Conservation (phyloP, 495 filamentous ascomycete species). For the Daldinia vernicosa region DNA sequence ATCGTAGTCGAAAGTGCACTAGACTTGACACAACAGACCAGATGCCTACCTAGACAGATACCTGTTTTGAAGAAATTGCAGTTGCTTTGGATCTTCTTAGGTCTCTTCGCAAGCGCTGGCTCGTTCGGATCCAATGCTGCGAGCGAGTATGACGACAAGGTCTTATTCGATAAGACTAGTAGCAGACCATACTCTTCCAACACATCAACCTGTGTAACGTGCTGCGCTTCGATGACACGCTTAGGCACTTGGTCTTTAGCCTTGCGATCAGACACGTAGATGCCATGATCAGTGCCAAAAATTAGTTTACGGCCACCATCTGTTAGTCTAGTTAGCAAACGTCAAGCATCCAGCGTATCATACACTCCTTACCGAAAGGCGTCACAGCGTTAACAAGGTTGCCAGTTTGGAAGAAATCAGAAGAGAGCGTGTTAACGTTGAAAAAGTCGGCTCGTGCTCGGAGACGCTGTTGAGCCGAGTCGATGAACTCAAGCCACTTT, state of each 20-base stretch:
- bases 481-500: slow-evolving; percentile 97
- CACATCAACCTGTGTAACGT: slow-evolving; percentile 95
- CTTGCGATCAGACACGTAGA: slow-evolving; percentile 89
- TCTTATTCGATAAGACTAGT: slow-evolving; percentile 92
- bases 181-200: slow-evolving; percentile 93
- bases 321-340: slow-evolving; percentile 48
- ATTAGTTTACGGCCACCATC: slow-evolving; percentile 96
- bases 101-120: slow-evolving; percentile 77
- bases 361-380: slow-evolving; percentile 74
- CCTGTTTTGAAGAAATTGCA: slow-evolving; percentile 98
- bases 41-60: slow-evolving; percentile 90
- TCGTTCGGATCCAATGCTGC: slow-evolving; percentile 85
- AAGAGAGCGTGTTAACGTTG: slow-evolving; percentile 85
- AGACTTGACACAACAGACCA: slow-evolving; percentile 95
- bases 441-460: slow-evolving; percentile 91
- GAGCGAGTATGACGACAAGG: slow-evolving; percentile 84
- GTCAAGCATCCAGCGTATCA: not conserved
- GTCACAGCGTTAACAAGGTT: slow-evolving; percentile 94
- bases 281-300: slow-evolving; percentile 90
- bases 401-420: slow-evolving; percentile 79
- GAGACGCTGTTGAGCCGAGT: slow-evolving; percentile 85
- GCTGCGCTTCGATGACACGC: slow-evolving; percentile 82
- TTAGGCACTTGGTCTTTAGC: slow-evolving; percentile 80
- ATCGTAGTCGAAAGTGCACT: slow-evolving; percentile 90
- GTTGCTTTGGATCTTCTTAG: slow-evolving; percentile 97